A percentile compares a stretch with the other conserved stretches of the same genome.
phyloP scores from a whole-genome alignment of 2,329 filamentous ascomycete genomes.

The Cylindrodendrum hubeiense region DNA sequence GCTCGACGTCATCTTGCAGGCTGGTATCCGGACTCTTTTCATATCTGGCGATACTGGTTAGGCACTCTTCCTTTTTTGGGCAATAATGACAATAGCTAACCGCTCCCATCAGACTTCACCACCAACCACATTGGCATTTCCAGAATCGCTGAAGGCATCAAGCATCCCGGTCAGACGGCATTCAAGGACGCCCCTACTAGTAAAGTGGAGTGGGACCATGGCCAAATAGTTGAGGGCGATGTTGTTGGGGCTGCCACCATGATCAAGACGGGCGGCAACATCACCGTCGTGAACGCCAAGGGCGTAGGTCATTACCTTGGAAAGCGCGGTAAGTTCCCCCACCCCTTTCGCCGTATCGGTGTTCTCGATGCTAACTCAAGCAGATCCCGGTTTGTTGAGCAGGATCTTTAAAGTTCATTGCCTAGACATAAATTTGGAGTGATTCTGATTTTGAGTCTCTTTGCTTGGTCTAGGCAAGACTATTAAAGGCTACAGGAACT shows the following conservation, averaged over 20 bases:
- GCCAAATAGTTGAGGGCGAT: too few species aligned
- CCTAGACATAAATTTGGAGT: background rate
- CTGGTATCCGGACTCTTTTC: constrained; percentile 1
- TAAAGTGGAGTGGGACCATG: too few species aligned
- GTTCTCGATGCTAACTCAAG: background rate
- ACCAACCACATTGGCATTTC: constrained; percentile 8
- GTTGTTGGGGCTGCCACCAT: too few species aligned
- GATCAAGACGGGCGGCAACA: background rate
- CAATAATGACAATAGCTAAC: background rate
- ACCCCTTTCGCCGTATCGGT: background rate
- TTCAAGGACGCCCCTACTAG: background rate
- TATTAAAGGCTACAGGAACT: too few species aligned
- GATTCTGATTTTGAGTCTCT: too few species aligned
- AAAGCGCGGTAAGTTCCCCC: background rate
- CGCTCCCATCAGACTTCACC: constrained; percentile 4
- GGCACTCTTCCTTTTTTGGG: background rate
- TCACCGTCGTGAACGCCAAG: background rate
- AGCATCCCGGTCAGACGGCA: background rate
- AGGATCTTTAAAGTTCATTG: background rate
- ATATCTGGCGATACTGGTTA: constrained; percentile 18
- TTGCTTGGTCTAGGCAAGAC: too few species aligned
- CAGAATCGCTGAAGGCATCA: background rate
- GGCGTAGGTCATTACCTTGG: constrained; percentile 5
- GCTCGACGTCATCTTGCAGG: background rate
- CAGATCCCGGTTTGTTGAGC: background rate